phyloP scores from a whole-genome alignment of 805 yeast genomes.

The Naumovozyma dairenensis region DNA sequence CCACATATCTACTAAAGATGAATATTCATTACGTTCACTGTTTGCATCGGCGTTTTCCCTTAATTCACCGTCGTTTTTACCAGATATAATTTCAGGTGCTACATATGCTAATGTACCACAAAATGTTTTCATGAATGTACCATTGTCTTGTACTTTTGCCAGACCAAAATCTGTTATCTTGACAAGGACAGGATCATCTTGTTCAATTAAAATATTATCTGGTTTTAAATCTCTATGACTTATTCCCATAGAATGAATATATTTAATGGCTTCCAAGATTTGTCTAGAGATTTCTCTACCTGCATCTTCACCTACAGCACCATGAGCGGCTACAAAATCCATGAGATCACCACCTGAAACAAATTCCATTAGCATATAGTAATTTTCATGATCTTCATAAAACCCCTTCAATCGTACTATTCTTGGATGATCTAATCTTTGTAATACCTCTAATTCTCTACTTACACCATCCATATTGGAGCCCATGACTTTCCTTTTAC shows the following conservation, averaged over 20 bases:
- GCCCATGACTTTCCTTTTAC: constrained; percentile 68
- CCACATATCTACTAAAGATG: constrained; percentile 94
- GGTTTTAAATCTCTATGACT: constrained; percentile 97
- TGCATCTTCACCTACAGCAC: constrained; percentile 85
- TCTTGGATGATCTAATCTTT: constrained; percentile 71
- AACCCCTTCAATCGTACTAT: constrained; percentile 76
- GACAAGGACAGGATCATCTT: constrained; percentile 83
- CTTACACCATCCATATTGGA: constrained; percentile 75
- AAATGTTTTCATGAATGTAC: constrained; percentile 85
- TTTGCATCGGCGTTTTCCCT: constrained; percentile 7
- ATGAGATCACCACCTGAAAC: constrained; percentile 95
- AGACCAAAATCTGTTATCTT: constrained; percentile 94
- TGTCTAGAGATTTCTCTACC: constrained; percentile 81
- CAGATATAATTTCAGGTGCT: constrained; percentile 81
- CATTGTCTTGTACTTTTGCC: constrained; percentile 79
- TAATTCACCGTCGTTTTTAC: constrained; percentile 23
- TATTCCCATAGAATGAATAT: constrained; percentile 82
- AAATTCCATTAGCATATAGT: constrained; percentile 89
- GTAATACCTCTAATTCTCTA: constrained; percentile 74
- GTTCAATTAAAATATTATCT: constrained; percentile 83
- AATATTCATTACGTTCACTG: constrained; percentile 39
- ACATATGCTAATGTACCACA: constrained; percentile 96
- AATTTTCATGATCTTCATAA: constrained; percentile 71
- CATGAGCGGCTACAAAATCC: constrained; percentile 93
- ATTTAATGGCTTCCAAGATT: constrained; percentile 70